Base-by-base conservation (phyloP, 1,284 basidiomycete genomes). In the Ceratobasidium sp. region DNA sequence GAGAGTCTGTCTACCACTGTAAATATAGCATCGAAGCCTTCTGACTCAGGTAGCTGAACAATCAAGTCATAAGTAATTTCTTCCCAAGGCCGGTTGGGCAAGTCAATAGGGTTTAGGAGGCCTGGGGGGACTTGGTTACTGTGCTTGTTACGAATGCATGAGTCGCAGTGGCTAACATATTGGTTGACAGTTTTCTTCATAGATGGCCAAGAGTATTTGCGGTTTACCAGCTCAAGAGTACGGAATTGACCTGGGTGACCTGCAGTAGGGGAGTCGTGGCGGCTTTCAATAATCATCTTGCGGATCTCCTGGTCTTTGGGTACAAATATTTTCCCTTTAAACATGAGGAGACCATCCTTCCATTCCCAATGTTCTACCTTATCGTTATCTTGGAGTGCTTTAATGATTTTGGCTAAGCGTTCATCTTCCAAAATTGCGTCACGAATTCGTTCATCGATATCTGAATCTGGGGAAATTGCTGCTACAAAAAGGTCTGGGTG, bases 211-310 rank as follows among this genome's bases (percentile, higher is more conserved):
- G n/a, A 3, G 10, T 72, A 72, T 6, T 61, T 40, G 0, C 70
- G 15, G 5, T 6, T 2, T 18, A 71, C 10, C 1, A 71, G 39
- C 5, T 58, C 69, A 2, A 58, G 10, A 18, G 69, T 71, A 0
- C 42, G 1, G 40, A 60, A 60, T 28, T 61, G 55, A 6, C 70
- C 70, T 10, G 70, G 70, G 13, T 72, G 70, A 10, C 70, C 70
- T 2, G 80, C 78, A 0, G 82, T 42, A 0, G n/a, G 20, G 0
- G 82, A 69, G 67, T 88, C 83, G 75, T 88, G 85, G 72, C 84
- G 79, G 0, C 77, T 12, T 20, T 78, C 33, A 1, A 86, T 64
- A 7, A 86, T 83, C 0, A 78, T 23, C 23, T 78, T 49, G 2
- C 81, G 63, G 0, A 87, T 80, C 12, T 82, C 68, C 6, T 77